Evolutionary conservation across 2,329 filamentous ascomycete species (phyloP), one percentile per base, ranked within the genome.

Genomic region (Colletotrichum cordylinicola): DNA sequence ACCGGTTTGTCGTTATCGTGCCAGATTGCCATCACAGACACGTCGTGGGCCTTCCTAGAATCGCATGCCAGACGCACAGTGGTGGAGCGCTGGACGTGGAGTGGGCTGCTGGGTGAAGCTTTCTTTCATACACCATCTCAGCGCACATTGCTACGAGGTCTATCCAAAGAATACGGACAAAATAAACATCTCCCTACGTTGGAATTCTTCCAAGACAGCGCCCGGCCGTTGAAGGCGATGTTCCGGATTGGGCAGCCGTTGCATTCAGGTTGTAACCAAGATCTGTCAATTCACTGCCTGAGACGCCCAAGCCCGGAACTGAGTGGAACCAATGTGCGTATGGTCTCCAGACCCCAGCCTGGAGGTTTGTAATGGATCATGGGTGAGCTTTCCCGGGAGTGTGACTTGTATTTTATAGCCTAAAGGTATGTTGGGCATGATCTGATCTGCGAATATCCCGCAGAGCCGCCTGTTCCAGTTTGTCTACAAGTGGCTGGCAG

Each of bases 21-120:
- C 39, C 69, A 66, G 67, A 75, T 73, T 73, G 70, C 70, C 73
- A 75, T 75, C 73, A 75, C 64, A 58, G 18, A 75, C 68, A 75
- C 73, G 73, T 73, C 73, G 73, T 73, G 69, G 55, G 24, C 70
- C 73, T 21, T 61, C 24, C 31, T 35, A 73, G 21, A 73, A 68
- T 67, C 70, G 69, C 73, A 75, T 75, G 69, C 70, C 56, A 48
- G 39, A 75, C 27, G 73, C 73, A 75, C 43, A 35, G 33, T 43
- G 62, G 73, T 75, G 73, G 73, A 29, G 62, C 52, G 52, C 33
- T 43, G 21, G 24, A 33, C 12, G 10, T 37, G 52, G 33, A 60
- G 66, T 43, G 55, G 55, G 67, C 55, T 69, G 24, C 24, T 18
- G 18, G 39, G 39, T 48, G 39, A 48, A 48, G 39, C 18, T 12